Base-by-base conservation (phyloP, 768 basidiomycete genomes). In the Albatrellus ellisii region DNA sequence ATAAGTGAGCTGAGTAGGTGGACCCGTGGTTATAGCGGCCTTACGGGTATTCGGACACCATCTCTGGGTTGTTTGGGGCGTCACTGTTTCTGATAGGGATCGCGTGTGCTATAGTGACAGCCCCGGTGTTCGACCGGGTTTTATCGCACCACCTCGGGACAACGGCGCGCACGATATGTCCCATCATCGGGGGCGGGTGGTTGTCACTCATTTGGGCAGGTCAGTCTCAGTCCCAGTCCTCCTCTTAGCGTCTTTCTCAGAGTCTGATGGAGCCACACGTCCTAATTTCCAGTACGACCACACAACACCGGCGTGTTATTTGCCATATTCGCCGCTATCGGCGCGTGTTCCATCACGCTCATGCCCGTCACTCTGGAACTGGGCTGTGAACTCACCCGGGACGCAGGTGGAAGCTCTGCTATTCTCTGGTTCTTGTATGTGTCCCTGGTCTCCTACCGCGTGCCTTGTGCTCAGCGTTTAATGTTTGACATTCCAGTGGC, bases 201-300 rank as follows among this genome's bases (percentile, higher is more conserved):
- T 56, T 89, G 10, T 72, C 75, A 4, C 60, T 88, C 14, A 77
- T 90, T 25, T 90, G 85, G 87, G 83, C 79, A 39, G 74, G 83
- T 83, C 54, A 20, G 70, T n/a, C n/a, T n/a, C n/a, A n/a, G n/a
- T n/a, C n/a, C n/a, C n/a, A n/a, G n/a, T n/a, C n/a, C n/a, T n/a
- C n/a, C n/a, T n/a, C n/a, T n/a, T n/a, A n/a, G n/a, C n/a, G n/a
- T n/a, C n/a, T n/a, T n/a, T n/a, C n/a, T n/a, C n/a, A n/a, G n/a
- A n/a, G n/a, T n/a, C n/a, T n/a, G n/a, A n/a, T n/a, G n/a, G n/a
- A n/a, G n/a, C n/a, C 56, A 5, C 24, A 3, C 10, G 9, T 37
- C 28, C 3, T 21, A 18, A 11, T 9, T 12, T 42, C 14, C 37
- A 83, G 84, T 80, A 26, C 71, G 66, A 44, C 75, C 74, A 8